phyloP scores from a whole-genome alignment of 2,329 filamentous ascomycete genomes.

The Alternaria sp. region DNA sequence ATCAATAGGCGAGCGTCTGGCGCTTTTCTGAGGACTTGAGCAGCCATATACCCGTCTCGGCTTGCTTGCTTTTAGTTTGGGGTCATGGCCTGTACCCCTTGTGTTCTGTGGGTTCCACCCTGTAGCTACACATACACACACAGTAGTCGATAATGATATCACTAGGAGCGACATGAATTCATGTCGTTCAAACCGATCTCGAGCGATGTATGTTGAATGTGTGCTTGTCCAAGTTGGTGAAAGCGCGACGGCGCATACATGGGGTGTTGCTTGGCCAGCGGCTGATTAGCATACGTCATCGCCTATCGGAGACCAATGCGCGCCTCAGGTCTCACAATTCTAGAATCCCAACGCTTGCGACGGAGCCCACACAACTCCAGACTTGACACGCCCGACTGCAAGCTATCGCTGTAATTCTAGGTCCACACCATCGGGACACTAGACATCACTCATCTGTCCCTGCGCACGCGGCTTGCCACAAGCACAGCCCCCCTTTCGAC shows the following conservation, averaged over 20 bases:
- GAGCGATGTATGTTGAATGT: not conserved
- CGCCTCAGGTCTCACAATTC: constrained; percentile 13
- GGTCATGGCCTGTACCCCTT: constrained; percentile 20
- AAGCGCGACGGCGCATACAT: constrained; percentile 6
- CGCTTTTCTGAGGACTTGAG: constrained; percentile 56
- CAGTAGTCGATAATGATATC: constrained; percentile 20
- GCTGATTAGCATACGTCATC: constrained; percentile 30
- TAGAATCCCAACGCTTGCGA: constrained; percentile 14
- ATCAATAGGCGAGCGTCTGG: constrained; percentile 54
- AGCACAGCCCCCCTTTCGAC: constrained; percentile 24
- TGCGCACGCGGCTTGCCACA: constrained; percentile 14
- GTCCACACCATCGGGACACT: not conserved
- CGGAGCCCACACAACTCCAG: not conserved
- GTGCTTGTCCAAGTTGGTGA: not conserved
- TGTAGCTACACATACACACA: constrained; percentile 11
- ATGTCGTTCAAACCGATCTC: constrained; percentile 33
- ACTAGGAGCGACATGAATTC: constrained; percentile 45
- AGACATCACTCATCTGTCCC: constrained; percentile 6
- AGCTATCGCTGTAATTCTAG: not conserved
- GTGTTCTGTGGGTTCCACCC: constrained; percentile 22
- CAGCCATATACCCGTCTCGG: constrained; percentile 47
- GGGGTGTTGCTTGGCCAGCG: constrained; percentile 17
- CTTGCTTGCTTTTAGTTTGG: constrained; percentile 34
- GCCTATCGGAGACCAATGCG: constrained; percentile 7
- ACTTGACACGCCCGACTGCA: not conserved